Base-by-base conservation (phyloP, 2,329 filamentous ascomycete genomes). In the Epichloe gansuensis region DNA sequence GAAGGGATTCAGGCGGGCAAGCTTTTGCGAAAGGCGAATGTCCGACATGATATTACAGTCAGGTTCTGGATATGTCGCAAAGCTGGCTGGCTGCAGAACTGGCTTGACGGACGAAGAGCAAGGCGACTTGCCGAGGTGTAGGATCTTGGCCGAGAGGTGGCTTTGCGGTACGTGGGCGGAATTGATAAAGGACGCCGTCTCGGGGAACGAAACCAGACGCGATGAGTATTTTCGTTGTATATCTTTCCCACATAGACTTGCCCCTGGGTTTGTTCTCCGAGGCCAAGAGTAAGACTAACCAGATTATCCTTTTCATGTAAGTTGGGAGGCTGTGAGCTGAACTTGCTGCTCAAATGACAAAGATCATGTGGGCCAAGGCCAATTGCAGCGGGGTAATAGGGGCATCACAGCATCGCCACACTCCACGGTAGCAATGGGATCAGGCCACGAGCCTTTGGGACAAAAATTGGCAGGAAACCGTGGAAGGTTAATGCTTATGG, bases 1-100 rank as follows among this genome's bases (percentile, higher is more conserved):
- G 55, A 63, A 68, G 7, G 63, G 66, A 39, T 67, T 67, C 8
- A 69, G 55, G 31, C 50, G 53, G 39, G 59, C 58, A 38, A 69
- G 49, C 31, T 60, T 61, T 12, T 61, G 47, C 13, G 63, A 51
- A 42, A 69, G 53, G 17, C 61, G 55, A 47, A 40, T 38, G 27
- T 66, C 63, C 15, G 61, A 55, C 56, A 58, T 61, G 43, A 15
- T 52, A 21, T 2, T 21, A 2, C 13, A 7, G 21, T 11, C 25
- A 25, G 42, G 4, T 8, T 3, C 7, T 43, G 21, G 3, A 13
- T 17, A 5, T 46, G 44, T 17, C 13, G 25, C 7, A 44, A 17
- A 25, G 27, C 3, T 23, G 23, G 23, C 23, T 23, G 23, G 23
- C 23, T 23, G 23, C 27, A 31, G 27, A 31, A 31, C 4, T 9